Conservation (phyloP, 2,329 filamentous ascomycete species). For the Podosphaera leucotricha region DNA sequence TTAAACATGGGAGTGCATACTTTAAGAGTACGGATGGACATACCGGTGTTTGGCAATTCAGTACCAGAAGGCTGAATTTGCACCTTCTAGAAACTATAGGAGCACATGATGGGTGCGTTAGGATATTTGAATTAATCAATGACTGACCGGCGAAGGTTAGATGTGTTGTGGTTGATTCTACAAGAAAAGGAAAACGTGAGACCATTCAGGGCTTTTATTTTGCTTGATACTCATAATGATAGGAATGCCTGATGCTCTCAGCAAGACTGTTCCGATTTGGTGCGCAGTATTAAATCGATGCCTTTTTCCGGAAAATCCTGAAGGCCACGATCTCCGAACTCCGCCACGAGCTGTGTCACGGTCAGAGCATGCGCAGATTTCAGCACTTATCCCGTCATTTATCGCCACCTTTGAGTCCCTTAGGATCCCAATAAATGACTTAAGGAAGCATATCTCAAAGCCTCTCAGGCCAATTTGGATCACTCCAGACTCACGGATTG, state of each 20-base stretch:
- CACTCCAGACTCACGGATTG: constrained; percentile 38
- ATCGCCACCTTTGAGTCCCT: constrained; percentile 30
- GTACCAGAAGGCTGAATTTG: constrained; percentile 60
- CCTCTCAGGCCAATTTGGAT: constrained; percentile 64
- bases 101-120: constrained; percentile 36
- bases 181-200: constrained; percentile 61
- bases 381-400: constrained; percentile 28
- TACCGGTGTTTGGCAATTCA: constrained; percentile 75
- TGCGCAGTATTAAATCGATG: constrained; percentile 62
- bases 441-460: constrained; percentile 36
- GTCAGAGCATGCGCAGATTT: constrained; percentile 62
- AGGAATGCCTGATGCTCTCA: constrained; percentile 83
- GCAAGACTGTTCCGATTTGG: constrained; percentile 89
- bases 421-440: constrained; percentile 29
- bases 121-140: not conserved
- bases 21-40: constrained; percentile 98
- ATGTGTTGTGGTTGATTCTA: constrained; percentile 79
- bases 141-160: constrained; percentile 16
- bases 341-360: constrained; percentile 47
- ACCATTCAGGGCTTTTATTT: not conserved
- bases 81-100: constrained; percentile 51
- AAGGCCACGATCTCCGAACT: constrained; percentile 34
- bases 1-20: constrained; percentile 56
- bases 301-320: constrained; percentile 38
- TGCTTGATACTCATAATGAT: constrained; percentile 5